Evolutionary conservation across 345 rosid species (phyloP).

Genomic region (Salix purpurea): DNA sequence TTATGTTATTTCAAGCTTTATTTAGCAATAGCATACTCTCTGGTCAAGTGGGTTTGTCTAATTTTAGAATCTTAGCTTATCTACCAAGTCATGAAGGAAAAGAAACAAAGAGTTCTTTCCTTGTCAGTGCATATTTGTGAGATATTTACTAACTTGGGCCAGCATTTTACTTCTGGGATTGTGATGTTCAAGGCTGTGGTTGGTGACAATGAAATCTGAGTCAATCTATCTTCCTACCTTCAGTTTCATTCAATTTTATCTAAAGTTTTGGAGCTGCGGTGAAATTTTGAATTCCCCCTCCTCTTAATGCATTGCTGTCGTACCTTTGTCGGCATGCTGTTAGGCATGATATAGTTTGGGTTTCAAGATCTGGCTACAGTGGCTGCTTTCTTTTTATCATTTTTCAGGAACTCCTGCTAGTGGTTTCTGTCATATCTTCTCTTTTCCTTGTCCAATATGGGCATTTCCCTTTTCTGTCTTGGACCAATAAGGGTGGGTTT

Average conservation of each 20-base stretch:
- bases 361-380: too few species aligned
- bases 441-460: too few species aligned
- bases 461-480: too few species aligned
- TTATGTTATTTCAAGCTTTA: not conserved
- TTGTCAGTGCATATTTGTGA: not conserved
- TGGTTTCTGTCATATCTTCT: too few species aligned
- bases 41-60: not conserved
- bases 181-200: not conserved
- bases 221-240: not conserved
- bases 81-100: slow-evolving; percentile 4
- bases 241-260: not conserved
- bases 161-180: not conserved
- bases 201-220: not conserved
- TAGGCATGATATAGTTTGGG: too few species aligned
- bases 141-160: not conserved
- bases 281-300: not conserved
- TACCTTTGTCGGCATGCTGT: too few species aligned
- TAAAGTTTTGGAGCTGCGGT: not conserved
- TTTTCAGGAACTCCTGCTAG: too few species aligned
- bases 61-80: not conserved
- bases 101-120: not conserved
- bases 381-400: too few species aligned
- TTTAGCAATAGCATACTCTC: not conserved
- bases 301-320: too few species aligned
- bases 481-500: too few species aligned